These are phyloP conservation scores for Cryphonectria naterciae DNA, from an alignment of 2,329 filamentous ascomycete species.

Conservation along the genomic window DNA sequence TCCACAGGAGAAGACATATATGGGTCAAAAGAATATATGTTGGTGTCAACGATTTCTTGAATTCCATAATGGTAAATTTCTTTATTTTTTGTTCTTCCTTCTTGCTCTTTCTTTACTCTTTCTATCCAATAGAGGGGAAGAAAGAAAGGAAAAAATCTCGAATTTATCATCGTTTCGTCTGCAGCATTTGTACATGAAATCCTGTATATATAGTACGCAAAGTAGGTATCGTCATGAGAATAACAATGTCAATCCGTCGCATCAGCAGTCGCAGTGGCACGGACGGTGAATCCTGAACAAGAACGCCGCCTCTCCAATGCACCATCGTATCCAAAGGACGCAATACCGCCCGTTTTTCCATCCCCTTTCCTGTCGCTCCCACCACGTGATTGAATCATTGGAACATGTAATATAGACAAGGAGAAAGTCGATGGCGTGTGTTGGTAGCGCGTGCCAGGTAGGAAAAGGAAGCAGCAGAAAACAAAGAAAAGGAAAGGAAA, in stretches of 20 bases:
- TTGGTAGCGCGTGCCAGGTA: background rate
- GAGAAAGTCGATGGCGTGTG: background rate
- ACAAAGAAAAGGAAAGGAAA: background rate
- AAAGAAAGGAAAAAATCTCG: background rate
- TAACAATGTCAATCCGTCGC: constrained; percentile 6
- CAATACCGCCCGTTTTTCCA: background rate
- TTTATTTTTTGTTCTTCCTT: background rate
- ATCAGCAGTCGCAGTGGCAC: background rate
- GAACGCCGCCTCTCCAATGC: constrained; percentile 10
- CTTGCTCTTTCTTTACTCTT: background rate
- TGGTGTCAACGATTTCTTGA: background rate
- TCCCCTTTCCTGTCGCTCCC: background rate
- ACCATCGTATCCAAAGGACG: constrained; percentile 3
- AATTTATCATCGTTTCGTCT: constrained; percentile 3
- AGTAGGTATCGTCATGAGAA: constrained; percentile 10
- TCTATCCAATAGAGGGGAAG: background rate
- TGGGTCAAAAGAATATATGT: background rate
- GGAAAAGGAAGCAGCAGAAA: background rate
- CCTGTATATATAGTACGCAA: constrained; percentile 1
- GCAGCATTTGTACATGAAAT: background rate
- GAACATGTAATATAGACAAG: background rate
- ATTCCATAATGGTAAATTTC: background rate
- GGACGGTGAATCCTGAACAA: constrained; percentile 7
- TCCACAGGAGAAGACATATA: background rate
- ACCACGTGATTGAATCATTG: background rate